Base-by-base conservation (phyloP, 73 alveolate genomes). In the Stentor coeruleus region DNA sequence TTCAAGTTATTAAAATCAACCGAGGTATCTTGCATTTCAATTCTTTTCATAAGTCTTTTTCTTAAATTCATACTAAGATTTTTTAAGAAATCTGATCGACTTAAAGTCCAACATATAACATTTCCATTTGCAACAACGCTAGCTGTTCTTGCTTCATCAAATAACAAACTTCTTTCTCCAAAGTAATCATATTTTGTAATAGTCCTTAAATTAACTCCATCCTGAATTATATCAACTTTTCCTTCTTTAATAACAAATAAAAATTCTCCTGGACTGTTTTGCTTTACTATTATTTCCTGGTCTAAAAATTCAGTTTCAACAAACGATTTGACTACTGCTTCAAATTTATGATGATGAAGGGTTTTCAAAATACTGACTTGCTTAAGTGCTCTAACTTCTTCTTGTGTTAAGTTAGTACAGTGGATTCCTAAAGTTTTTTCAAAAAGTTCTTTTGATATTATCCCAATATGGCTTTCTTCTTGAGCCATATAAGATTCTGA, bases 161-260 rank as follows among this genome's bases (percentile, higher is more conserved):
- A 38, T 38, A 88, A 58, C 49, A 88, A 77, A 28, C 92, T 55
- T 73, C 85, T 73, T 35, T 75, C 91, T 6, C 93, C 93, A 42
- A 87, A 87, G 59, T 87, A 87, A 77, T 87, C 93, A 87, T 84
- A 74, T 77, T 85, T 88, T 39, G 82, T 76, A 59, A 87, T 83
- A 58, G 89, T 82, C 77, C 89, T 87, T 0, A 87, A 49, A 59
- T 58, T 55, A 57, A 83, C 84, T 36, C 58, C 81, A 84, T 87
- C 41, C 31, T 83, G 57, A 72, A 35, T 66, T 58, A 87, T 38
- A 36, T 82, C 90, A 75, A 87, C 83, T 42, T 41, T 39, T 72
- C 93, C 93, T 42, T 74, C 76, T 87, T 87, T 87, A 2, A 87
- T 76, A 35, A 87, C 83, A 49, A 28, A 87, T 59, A 87, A 87